Evolutionary conservation across 2,329 filamentous ascomycete species (phyloP).

Genomic region (Alternaria viburni): DNA sequence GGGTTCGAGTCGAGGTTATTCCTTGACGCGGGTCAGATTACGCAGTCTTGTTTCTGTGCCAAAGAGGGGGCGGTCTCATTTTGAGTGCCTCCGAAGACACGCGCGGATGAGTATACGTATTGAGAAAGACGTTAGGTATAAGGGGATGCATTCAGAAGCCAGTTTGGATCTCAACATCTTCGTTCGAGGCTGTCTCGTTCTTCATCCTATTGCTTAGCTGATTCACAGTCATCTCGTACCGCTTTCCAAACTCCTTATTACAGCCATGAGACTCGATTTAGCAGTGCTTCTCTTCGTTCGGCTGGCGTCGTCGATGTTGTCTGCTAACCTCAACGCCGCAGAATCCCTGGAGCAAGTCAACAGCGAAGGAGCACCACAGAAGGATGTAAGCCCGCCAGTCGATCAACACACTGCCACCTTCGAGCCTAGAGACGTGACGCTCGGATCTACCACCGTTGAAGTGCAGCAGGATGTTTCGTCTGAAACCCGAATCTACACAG

Average conservation of each 20-base stretch:
- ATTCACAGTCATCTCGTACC: neutral
- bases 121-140: neutral
- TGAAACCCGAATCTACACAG: neutral
- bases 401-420: neutral
- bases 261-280: neutral
- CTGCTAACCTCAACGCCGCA: neutral
- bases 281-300: neutral
- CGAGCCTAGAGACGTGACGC: neutral
- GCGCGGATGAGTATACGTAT: neutral
- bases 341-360: neutral
- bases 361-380: neutral
- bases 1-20: neutral
- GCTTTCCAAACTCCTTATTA: neutral
- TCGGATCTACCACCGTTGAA: neutral
- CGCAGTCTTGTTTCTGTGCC: neutral
- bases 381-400: neutral
- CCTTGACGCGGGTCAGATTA: neutral
- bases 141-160: neutral
- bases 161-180: neutral
- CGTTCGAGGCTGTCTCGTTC: neutral
- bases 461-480: neutral
- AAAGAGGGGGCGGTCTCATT: neutral
- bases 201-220: neutral
- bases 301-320: neutral
- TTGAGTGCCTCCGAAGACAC: neutral